phyloP scores from a whole-genome alignment of 73 alveolate genomes.

The Tetrahymena malaccensis region DNA sequence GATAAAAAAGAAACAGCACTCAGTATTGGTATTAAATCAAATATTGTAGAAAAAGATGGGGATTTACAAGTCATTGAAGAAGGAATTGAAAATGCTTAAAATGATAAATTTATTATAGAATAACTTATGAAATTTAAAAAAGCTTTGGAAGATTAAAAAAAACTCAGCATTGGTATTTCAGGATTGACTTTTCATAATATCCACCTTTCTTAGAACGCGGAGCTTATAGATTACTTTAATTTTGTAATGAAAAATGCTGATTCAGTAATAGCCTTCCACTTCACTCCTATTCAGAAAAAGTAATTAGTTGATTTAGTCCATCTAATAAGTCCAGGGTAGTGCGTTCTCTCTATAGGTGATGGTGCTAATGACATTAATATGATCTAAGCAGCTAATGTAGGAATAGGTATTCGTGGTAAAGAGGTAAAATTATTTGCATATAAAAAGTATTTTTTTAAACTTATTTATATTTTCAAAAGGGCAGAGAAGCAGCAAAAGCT shows the following conservation, averaged over 20 bases:
- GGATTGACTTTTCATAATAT: constrained; percentile 34
- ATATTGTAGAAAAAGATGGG: constrained; percentile 50
- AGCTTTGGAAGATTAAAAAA: constrained; percentile 6
- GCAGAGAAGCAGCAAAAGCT: constrained; percentile 55
- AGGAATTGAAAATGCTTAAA: neutral
- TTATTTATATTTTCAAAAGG: neutral
- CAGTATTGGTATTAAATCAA: constrained; percentile 80
- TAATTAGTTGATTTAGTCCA: constrained; percentile 46
- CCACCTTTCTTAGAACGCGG: constrained; percentile 6
- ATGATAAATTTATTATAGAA: neutral
- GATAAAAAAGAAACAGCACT: constrained; percentile 93
- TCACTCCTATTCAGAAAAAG: constrained; percentile 42
- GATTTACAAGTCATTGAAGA: constrained; percentile 45
- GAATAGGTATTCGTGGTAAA: neutral
- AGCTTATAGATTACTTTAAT: neutral
- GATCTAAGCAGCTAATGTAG: constrained; percentile 41
- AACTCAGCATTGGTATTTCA: constrained; percentile 37
- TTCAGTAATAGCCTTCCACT: constrained; percentile 42
- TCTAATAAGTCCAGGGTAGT: constrained; percentile 16
- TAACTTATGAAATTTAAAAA: constrained; percentile 7
- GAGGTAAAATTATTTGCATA: neutral
- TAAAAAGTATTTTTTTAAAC: neutral
- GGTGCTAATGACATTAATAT: constrained; percentile 98
- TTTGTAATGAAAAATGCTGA: neutral
- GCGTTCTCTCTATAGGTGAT: constrained; percentile 89